Evolutionary conservation across 176 grass and related monocot genomes (phyloP).

Genomic region (Hyparrhenia diplandra): DNA sequence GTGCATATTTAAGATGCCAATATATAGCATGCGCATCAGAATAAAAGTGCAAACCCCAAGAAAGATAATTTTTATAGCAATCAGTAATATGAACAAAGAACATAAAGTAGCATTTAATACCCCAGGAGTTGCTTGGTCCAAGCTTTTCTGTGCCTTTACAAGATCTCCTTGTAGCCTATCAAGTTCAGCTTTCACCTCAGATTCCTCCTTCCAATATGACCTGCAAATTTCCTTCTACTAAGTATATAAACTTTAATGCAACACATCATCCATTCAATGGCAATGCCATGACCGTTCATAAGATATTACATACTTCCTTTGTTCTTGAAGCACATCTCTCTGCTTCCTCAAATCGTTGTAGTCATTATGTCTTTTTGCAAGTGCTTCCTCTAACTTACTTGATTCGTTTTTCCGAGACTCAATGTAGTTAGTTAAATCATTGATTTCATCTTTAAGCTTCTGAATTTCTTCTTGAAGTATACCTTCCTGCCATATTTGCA

Average conservation of each 20-base stretch:
- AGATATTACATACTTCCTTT: constrained; percentile 72
- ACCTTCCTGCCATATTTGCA: constrained; percentile 55
- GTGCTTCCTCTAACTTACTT: constrained; percentile 47
- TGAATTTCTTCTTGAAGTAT: constrained; percentile 92
- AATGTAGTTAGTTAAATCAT: constrained; percentile 54
- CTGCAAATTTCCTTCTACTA: constrained; percentile 45
- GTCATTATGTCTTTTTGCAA: constrained; percentile 58
- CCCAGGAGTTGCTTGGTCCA: constrained; percentile 88
- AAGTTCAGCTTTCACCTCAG: constrained; percentile 72
- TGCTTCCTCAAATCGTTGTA: constrained; percentile 59
- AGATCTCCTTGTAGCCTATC: constrained; percentile 70
- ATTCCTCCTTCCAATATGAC: constrained; percentile 90
- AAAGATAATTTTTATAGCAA: background rate
- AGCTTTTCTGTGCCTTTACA: constrained; percentile 81
- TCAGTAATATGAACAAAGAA: constrained; percentile 13
- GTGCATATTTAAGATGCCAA: background rate
- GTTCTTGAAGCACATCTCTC: constrained; percentile 87
- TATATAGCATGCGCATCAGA: background rate
- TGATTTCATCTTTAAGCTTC: constrained; percentile 77
- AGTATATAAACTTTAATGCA: constrained; percentile 31
- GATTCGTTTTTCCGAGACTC: constrained; percentile 63
- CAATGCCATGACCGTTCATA: background rate
- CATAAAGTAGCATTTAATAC: constrained; percentile 32
- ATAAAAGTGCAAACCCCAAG: constrained; percentile 7
- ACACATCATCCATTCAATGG: constrained; percentile 10